These are phyloP conservation scores for Macadamia tetraphylla DNA, from an alignment of 164 flowering plant genomes.

Conservation along the genomic window DNA sequence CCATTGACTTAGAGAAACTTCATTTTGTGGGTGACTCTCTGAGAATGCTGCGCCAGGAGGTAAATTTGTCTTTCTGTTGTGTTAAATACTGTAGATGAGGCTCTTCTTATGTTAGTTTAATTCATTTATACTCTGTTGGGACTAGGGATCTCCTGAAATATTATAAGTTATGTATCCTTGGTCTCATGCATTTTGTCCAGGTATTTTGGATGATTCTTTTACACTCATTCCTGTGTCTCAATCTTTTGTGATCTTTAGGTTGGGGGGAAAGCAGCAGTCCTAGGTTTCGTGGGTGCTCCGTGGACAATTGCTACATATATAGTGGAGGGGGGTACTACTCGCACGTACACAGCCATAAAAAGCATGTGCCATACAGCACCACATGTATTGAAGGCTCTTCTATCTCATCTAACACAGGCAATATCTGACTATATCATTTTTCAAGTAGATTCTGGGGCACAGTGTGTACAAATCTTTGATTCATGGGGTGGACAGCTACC, in stretches of 20 bases:
- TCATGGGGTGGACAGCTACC: constrained; percentile 98
- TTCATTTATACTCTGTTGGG: background rate
- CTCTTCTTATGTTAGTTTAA: no score
- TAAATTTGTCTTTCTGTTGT: constrained; percentile 13
- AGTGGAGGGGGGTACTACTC: constrained; percentile 92
- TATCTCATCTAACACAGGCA: constrained; percentile 77
- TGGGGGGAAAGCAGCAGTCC: constrained; percentile 76
- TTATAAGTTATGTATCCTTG: background rate
- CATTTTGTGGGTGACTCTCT: constrained; percentile 91
- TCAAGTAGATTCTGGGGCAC: constrained; percentile 93
- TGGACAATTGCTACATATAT: constrained; percentile 96
- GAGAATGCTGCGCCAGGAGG: constrained; percentile 74
- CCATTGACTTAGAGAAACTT: constrained; percentile 76
- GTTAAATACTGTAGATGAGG: no score
- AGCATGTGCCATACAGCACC: constrained; percentile 97
- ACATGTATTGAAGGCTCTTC: constrained; percentile 65
- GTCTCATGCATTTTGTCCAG: background rate
- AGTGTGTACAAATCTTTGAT: constrained; percentile 94
- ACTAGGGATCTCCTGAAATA: background rate
- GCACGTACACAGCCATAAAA: constrained; percentile 81
- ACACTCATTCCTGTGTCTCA: background rate
- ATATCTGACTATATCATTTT: constrained; percentile 74
- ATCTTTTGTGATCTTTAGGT: constrained; percentile 39
- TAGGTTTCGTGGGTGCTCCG: constrained; percentile 98
- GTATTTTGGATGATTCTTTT: background rate